These are phyloP conservation scores for Fusarium sp. DNA, from an alignment of 2,329 filamentous ascomycete species.

Conservation along the genomic window DNA sequence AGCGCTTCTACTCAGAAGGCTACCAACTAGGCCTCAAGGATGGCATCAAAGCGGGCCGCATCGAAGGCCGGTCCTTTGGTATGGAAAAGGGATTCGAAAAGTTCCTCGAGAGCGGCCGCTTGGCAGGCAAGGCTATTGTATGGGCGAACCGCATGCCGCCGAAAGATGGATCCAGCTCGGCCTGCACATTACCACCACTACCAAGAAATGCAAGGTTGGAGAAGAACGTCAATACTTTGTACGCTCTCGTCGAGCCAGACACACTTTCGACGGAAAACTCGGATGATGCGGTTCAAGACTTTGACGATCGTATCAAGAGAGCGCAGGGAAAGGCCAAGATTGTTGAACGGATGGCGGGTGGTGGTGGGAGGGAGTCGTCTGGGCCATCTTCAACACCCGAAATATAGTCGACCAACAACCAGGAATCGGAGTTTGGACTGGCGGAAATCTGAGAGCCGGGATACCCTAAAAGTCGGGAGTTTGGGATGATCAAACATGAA, in stretches of 20 bases:
- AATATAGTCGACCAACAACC: neutral
- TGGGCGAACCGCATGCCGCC: slow-evolving; percentile 75
- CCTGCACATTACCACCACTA: slow-evolving; percentile 52
- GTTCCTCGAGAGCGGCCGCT: slow-evolving; percentile 77
- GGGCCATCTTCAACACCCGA: slow-evolving; percentile 12
- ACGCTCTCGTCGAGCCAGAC: slow-evolving; percentile 78
- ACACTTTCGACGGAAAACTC: slow-evolving; percentile 82
- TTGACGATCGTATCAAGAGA: slow-evolving; percentile 86
- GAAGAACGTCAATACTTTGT: slow-evolving; percentile 78
- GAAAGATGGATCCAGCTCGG: neutral
- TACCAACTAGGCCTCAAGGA: slow-evolving; percentile 77
- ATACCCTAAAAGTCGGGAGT: neutral
- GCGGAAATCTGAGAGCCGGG: neutral
- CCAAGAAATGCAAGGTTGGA: slow-evolving; percentile 69
- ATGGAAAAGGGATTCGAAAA: slow-evolving; percentile 95
- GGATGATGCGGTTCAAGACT: slow-evolving; percentile 88
- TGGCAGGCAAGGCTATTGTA: slow-evolving; percentile 81
- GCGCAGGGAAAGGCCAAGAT: slow-evolving; percentile 86
- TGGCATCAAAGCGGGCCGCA: slow-evolving; percentile 77
- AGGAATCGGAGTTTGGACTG: slow-evolving; percentile 11
- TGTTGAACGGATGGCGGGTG: slow-evolving; percentile 71
- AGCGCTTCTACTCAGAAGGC: slow-evolving; percentile 81
- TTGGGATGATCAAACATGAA: slow-evolving; percentile 4
- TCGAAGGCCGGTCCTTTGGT: slow-evolving; percentile 89
- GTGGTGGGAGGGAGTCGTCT: slow-evolving; percentile 27